Evolutionary conservation across 805 yeast species (phyloP).

Genomic region (Ogataea methanolica): DNA sequence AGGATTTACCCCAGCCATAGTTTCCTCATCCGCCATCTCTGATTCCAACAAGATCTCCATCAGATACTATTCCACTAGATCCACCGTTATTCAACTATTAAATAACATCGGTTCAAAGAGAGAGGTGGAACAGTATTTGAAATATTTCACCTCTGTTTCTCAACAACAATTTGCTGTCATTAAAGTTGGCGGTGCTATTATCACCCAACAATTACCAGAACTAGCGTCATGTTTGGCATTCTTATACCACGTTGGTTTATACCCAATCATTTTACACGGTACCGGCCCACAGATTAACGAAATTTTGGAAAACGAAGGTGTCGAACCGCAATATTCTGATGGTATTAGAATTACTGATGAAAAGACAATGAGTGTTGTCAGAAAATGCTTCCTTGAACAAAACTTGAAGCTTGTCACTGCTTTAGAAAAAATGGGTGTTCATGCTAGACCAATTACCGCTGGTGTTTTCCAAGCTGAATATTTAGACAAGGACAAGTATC

Average conservation of each 20-base stretch:
- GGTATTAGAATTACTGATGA: constrained; percentile 96
- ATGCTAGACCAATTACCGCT: constrained; percentile 96
- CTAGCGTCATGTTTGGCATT: constrained; percentile 94
- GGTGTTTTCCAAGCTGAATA: constrained; percentile 96
- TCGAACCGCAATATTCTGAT: constrained; percentile 92
- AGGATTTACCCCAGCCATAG: constrained; percentile 13
- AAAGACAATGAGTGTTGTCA: constrained; percentile 92
- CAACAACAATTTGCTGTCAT: constrained; percentile 98
- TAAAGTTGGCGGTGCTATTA: constrained; percentile 98
- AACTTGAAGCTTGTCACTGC: constrained; percentile 94
- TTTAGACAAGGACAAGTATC: constrained; percentile 84
- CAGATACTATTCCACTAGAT: constrained; percentile 62
- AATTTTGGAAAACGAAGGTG: constrained; percentile 86
- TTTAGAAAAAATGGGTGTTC: constrained; percentile 91
- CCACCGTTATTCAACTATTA: constrained; percentile 90
- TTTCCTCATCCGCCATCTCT: constrained; percentile 10
- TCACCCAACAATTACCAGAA: constrained; percentile 89
- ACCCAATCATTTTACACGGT: constrained; percentile 95
- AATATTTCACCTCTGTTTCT: constrained; percentile 92
- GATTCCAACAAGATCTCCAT: constrained; percentile 8
- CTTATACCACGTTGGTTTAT: constrained; percentile 93
- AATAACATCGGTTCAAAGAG: constrained; percentile 96
- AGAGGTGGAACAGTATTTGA: constrained; percentile 96
- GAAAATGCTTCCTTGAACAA: constrained; percentile 93
- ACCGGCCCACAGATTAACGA: constrained; percentile 99